Evolutionary conservation across 1,284 basidiomycete genomes (phyloP).

Genomic region (Clitocybe nebularis): DNA sequence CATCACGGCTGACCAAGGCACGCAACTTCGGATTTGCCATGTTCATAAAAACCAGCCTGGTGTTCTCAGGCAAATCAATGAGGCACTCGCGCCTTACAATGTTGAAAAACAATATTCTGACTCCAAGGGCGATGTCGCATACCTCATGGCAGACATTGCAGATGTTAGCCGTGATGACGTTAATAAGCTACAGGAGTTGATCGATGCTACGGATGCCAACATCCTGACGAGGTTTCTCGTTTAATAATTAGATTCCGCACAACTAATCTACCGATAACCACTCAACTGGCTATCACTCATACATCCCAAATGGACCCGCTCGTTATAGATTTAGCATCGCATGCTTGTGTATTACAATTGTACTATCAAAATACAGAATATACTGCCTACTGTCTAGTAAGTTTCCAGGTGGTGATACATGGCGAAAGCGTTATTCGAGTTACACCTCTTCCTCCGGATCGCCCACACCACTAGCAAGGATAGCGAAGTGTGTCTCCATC

Average conservation of each 20-base stretch:
- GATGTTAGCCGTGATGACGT: constrained; percentile 85
- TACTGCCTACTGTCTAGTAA: neutral
- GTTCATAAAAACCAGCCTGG: constrained; percentile 98
- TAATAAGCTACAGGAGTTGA: constrained; percentile 78
- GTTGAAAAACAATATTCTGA: constrained; percentile 99
- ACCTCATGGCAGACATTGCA: constrained; percentile 94
- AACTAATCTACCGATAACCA: constrained; percentile 6
- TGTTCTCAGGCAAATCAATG: constrained; percentile 95
- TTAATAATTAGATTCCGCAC: constrained; percentile 31
- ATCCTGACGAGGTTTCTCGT: constrained; percentile 85
- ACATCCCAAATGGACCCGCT: constrained; percentile 33
- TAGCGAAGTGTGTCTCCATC: constrained; percentile 94
- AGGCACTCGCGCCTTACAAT: constrained; percentile 89
- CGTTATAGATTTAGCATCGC: constrained; percentile 15
- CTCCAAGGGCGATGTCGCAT: constrained; percentile 92
- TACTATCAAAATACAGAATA: constrained; percentile 2
- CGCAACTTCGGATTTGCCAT: constrained; percentile 89
- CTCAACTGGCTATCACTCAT: constrained; percentile 1
- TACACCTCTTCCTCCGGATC: constrained; percentile 84
- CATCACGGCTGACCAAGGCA: constrained; percentile 81
- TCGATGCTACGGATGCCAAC: constrained; percentile 81
- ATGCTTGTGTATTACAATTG: constrained; percentile 19
- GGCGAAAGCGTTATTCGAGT: constrained; percentile 4
- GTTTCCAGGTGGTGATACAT: neutral
- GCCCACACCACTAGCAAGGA: constrained; percentile 84